Conservation (phyloP, 306 rosid genomes). For the Cucumis hystrix region DNA sequence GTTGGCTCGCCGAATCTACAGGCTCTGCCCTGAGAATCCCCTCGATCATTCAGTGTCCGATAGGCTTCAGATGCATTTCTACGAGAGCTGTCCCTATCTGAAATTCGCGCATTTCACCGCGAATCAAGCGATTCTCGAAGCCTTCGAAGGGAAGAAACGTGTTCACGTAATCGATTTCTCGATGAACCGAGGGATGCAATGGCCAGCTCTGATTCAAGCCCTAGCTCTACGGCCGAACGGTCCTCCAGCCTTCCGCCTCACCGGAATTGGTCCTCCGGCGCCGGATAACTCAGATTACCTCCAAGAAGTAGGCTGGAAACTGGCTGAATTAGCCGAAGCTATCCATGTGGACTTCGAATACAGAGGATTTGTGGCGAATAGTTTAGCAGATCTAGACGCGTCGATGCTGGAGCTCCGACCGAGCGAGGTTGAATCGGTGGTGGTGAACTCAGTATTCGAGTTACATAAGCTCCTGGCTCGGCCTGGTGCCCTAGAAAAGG, state of each 20-base stretch:
- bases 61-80: slow-evolving; percentile 68
- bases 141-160: slow-evolving; percentile 52
- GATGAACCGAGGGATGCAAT: slow-evolving; percentile 92
- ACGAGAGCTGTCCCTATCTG: slow-evolving; percentile 77
- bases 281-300: slow-evolving; percentile 71
- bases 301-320: slow-evolving; percentile 87
- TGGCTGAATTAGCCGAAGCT: slow-evolving; percentile 65
- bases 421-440: slow-evolving; percentile 57
- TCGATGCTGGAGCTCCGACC: slow-evolving; percentile 76
- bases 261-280: slow-evolving; percentile 88
- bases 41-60: slow-evolving; percentile 45
- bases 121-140: slow-evolving; percentile 83
- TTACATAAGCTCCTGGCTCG: slow-evolving; percentile 62
- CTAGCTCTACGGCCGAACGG: slow-evolving; percentile 76
- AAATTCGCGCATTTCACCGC: slow-evolving; percentile 95
- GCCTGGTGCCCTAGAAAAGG: slow-evolving; percentile 76
- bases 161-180: slow-evolving; percentile 89
- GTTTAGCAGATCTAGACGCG: slow-evolving; percentile 77
- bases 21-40: slow-evolving; percentile 33
- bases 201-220: slow-evolving; percentile 95
- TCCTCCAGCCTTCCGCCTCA: slow-evolving; percentile 65
- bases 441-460: slow-evolving; percentile 85
- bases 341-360: slow-evolving; percentile 68
- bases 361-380: slow-evolving; percentile 71
- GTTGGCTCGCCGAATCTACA: slow-evolving; percentile 51